phyloP scores from a whole-genome alignment of 2,329 filamentous ascomycete genomes.

The Escovopsis sp. region DNA sequence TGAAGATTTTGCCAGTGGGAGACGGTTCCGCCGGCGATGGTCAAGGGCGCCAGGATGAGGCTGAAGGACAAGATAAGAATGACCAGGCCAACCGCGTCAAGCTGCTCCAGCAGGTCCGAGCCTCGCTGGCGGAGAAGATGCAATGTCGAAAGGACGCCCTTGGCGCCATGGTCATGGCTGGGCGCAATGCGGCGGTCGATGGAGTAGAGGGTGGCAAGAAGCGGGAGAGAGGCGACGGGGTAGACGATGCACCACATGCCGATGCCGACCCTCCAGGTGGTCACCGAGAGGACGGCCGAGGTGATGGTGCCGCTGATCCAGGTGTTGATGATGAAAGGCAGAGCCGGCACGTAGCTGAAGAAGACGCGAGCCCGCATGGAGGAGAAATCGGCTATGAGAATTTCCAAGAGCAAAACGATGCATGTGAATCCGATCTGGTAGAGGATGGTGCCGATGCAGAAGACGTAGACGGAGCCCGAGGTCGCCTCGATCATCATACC shows the following conservation, averaged over 20 bases:
- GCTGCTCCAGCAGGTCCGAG: conserved; percentile 36
- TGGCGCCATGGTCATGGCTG: neutral
- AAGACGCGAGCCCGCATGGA: conserved; percentile 43
- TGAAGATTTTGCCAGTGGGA: conserved; percentile 34
- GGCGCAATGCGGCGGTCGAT: conserved; percentile 13
- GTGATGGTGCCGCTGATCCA: conserved; percentile 47
- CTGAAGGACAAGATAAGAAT: conserved; percentile 30
- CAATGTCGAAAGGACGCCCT: neutral
- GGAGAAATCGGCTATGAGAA: conserved; percentile 45
- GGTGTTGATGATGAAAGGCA: conserved; percentile 45
- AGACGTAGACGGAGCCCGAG: conserved; percentile 30
- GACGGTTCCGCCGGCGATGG: conserved; percentile 33
- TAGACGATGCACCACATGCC: conserved; percentile 51
- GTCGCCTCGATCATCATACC: conserved; percentile 39
- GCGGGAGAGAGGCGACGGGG: conserved; percentile 37
- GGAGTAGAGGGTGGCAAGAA: conserved; percentile 28
- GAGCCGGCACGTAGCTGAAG: conserved; percentile 45
- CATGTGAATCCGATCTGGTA: conserved; percentile 45
- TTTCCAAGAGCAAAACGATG: conserved; percentile 41
- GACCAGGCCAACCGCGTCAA: conserved; percentile 36
- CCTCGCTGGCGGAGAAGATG: conserved; percentile 16
- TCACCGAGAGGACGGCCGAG: conserved; percentile 28
- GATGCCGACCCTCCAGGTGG: conserved; percentile 46
- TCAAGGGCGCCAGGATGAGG: conserved; percentile 34
- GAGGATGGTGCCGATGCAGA: conserved; percentile 36